Conservation (phyloP, 2,329 filamentous ascomycete species). For the Leptoxyphium fumago region DNA sequence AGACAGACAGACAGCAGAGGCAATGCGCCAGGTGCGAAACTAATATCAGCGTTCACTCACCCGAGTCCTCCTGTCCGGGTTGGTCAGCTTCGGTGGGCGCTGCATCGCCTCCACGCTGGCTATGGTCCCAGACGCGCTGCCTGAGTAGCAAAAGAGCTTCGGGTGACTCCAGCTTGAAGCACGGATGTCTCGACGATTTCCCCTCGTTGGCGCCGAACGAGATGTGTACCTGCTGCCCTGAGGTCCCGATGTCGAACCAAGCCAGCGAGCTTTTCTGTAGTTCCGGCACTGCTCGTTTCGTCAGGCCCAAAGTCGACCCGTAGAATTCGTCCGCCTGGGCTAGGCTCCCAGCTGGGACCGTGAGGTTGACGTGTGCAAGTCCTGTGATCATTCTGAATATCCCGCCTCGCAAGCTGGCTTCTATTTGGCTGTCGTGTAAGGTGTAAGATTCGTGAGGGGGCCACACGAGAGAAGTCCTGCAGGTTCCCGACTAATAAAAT, state of each 20-base stretch:
- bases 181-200: slow-evolving; percentile 39
- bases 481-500: too few species aligned
- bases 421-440: too few species aligned
- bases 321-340: slow-evolving; percentile 41
- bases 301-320: slow-evolving; percentile 40
- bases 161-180: slow-evolving; percentile 37
- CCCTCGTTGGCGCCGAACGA: slow-evolving; percentile 31
- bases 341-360: slow-evolving; percentile 40
- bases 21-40: slow-evolving; percentile 12
- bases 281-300: slow-evolving; percentile 36
- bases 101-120: slow-evolving; percentile 30
- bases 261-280: slow-evolving; percentile 36
- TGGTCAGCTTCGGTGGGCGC: slow-evolving; percentile 41
- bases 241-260: slow-evolving; percentile 45
- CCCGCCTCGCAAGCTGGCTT: too few species aligned
- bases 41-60: slow-evolving; percentile 2
- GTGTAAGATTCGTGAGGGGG: too few species aligned
- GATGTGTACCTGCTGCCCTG: slow-evolving; percentile 43
- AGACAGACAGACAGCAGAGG: not conserved
- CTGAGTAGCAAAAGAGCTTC: slow-evolving; percentile 36
- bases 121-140: slow-evolving; percentile 37
- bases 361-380: slow-evolving; percentile 44
- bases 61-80: slow-evolving; percentile 32
- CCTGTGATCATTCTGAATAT: slow-evolving; percentile 33
- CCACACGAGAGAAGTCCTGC: too few species aligned